Base-by-base conservation (phyloP, 1,139 yeast genomes). In the Geotrichum aggregatum region DNA sequence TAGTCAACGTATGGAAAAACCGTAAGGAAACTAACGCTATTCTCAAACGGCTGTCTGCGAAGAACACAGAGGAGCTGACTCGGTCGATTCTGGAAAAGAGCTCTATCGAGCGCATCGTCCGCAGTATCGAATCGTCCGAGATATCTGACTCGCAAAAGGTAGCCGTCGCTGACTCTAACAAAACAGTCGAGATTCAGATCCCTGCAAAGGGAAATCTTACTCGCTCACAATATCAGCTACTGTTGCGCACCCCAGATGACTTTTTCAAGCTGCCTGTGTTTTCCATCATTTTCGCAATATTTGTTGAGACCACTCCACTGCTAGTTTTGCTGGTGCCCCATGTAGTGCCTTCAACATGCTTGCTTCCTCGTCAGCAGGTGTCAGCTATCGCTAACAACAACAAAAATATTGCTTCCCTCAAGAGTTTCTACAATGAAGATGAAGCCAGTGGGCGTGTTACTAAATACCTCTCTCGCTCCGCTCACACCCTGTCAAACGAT, bases 301-400 rank as follows among this genome's bases (percentile, higher is more conserved):
- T 82, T 59, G 79, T 81, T 61, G 95, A 86, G 61, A 61, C 71
- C 48, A 83, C 91, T 0, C 86, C 92, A 0, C 44, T 82, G 0
- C 54, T 85, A 2, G 79, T 87, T 56, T 76, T 75, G 54, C 59
- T 73, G 1, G 67, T 84, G 50, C 94, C 94, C 0, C 77, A 76
- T 52, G 63, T 85, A 13, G 76, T 87, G 1, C 94, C 94, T 0
- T 76, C 77, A 58, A 84, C 92, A 0, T 86, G 94, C 66, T 71
- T 79, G 3, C 69, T 82, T 46, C 88, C 88, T 0, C 70, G 72
- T 1, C 67, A 79, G 14, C 63, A 70, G 2, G 66, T 64, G 42
- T 62, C 58, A 35, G 62, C 65, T 47, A 26, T 50, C n/a, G 44
- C 47, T 3, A 33, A 34, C 11, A 48, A 54, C 39, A 58, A 61